A percentile compares a stretch with the other conserved stretches of the same genome.
phyloP scores from a whole-genome alignment of 2,329 filamentous ascomycete species.

The Pestalotiopsis fici region DNA sequence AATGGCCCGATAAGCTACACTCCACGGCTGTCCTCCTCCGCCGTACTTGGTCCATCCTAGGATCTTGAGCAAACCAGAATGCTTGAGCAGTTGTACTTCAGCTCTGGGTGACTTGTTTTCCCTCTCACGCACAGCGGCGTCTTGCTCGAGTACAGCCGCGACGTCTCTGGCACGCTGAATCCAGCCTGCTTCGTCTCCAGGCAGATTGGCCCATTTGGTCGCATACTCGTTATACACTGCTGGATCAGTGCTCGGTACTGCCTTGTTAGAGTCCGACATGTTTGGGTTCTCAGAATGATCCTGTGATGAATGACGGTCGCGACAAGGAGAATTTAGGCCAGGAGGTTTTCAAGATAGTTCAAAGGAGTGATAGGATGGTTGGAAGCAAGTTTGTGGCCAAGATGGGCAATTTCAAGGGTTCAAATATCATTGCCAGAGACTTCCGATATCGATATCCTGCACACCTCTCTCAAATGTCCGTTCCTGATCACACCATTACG shows the following conservation, averaged over 20 bases:
- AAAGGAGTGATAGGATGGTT: neutral
- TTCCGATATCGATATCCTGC: neutral
- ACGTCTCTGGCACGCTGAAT: slow-evolving; percentile 40
- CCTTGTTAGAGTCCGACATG: neutral
- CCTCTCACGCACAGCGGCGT: slow-evolving; percentile 35
- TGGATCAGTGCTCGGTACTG: neutral
- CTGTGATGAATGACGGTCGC: neutral
- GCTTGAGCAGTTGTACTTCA: slow-evolving; percentile 40
- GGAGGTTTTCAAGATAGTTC: neutral
- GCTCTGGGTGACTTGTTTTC: slow-evolving; percentile 41
- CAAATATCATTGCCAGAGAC: neutral
- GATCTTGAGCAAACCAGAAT: slow-evolving; percentile 39
- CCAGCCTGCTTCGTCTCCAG: slow-evolving; percentile 25
- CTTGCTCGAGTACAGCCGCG: slow-evolving; percentile 32
- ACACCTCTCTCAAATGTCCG: neutral
- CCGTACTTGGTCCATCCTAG: slow-evolving; percentile 40
- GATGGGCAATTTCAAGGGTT: neutral
- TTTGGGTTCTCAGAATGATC: neutral
- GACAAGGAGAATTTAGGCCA: neutral
- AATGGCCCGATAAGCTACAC: slow-evolving; percentile 58
- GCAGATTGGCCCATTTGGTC: neutral
- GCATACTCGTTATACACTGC: slow-evolving; percentile 2
- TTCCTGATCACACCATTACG: neutral
- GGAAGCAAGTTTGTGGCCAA: neutral
- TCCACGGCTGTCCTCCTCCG: slow-evolving; percentile 36